Evolutionary conservation across 495 filamentous ascomycete species (phyloP).

Genomic region (Venustampulla echinocandica): DNA sequence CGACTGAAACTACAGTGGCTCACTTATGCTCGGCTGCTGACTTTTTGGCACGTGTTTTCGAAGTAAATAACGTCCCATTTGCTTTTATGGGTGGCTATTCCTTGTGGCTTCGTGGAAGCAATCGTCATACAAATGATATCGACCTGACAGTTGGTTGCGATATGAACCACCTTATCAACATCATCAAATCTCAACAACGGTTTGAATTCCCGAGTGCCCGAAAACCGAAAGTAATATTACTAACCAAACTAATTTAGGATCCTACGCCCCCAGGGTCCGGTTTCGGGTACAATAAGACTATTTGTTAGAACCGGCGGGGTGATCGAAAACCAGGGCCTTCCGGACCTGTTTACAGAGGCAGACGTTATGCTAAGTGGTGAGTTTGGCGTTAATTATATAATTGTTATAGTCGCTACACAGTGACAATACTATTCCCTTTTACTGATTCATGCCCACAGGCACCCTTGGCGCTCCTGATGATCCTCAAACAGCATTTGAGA

Average conservation of each 20-base stretch:
- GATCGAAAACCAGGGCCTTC: background rate
- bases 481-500: background rate
- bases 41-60: background rate
- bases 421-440: background rate
- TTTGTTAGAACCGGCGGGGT: background rate
- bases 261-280: background rate
- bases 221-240: background rate
- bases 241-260: background rate
- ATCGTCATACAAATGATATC: background rate
- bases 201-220: background rate
- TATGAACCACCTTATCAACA: background rate
- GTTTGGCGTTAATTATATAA: background rate
- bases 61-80: background rate
- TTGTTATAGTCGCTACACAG: no score
- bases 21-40: background rate
- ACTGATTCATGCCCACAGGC: background rate
- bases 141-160: background rate
- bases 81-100: constrained; percentile 1
- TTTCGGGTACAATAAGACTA: background rate
- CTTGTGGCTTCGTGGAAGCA: background rate
- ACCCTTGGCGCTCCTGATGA: background rate
- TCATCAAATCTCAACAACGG: background rate
- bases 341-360: background rate
- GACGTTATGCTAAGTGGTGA: background rate
- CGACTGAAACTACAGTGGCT: background rate